A percentile compares a stretch with the other conserved stretches of the same genome.
These are phyloP conservation scores for Cutaneotrichosporon sp. DNA, from an alignment of 1,284 basidiomycete genomes.

Conservation along the genomic window DNA sequence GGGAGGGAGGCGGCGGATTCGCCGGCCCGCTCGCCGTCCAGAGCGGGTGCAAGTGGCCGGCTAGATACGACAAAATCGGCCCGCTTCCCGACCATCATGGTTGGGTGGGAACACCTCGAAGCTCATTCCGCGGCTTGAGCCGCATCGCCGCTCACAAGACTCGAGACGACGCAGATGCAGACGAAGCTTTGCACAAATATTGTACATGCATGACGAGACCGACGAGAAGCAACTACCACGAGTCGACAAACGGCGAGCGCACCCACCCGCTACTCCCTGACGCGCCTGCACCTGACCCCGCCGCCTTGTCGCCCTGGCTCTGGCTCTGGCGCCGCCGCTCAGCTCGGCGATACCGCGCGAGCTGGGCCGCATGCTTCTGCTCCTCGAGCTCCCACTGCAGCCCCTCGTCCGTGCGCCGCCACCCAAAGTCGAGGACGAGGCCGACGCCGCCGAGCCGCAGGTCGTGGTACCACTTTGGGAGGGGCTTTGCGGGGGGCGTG, in stretches of 20 bases:
- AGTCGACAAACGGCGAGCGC: slow-evolving; percentile 13
- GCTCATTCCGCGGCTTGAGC: too few relatives aligned
- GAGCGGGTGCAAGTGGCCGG: too few relatives aligned
- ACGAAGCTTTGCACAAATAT: too few relatives aligned
- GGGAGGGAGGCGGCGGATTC: too few relatives aligned
- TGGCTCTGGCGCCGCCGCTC: neutral
- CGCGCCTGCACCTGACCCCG: neutral
- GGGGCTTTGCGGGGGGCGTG: neutral
- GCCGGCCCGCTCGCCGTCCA: too few relatives aligned
- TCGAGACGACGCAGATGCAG: too few relatives aligned
- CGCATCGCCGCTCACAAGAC: too few relatives aligned
- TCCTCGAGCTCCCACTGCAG: slow-evolving; percentile 43
- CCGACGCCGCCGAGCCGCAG: slow-evolving; percentile 40
- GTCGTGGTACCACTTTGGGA: slow-evolving; percentile 38
- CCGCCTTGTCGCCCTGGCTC: neutral
- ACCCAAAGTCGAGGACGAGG: slow-evolving; percentile 42
- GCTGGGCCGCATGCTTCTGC: slow-evolving; percentile 4
- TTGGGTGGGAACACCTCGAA: too few relatives aligned
- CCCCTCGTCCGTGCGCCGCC: slow-evolving; percentile 39
- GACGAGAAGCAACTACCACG: slow-evolving; percentile 17
- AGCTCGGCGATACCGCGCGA: slow-evolving; percentile 6
- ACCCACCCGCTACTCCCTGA: slow-evolving; percentile 8
- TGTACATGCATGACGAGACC: neutral
- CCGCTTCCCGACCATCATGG: too few relatives aligned
- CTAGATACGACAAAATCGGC: too few relatives aligned